Evolutionary conservation across 768 basidiomycete genomes (phyloP).

Genomic region (Neoboletus magnificus): DNA sequence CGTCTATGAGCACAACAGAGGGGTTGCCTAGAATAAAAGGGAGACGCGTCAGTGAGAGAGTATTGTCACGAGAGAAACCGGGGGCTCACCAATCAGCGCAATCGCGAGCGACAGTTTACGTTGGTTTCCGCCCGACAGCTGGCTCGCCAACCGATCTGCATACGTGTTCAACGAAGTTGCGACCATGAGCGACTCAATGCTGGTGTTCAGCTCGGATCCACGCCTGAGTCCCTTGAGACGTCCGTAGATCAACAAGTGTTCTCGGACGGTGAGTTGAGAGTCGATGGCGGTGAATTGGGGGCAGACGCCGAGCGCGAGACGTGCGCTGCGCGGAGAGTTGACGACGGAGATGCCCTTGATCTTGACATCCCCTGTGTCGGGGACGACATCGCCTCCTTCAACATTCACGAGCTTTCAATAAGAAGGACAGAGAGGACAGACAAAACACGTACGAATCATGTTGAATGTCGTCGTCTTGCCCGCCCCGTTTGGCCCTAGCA

Average conservation of each 20-base stretch:
- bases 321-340: slow-evolving; percentile 57
- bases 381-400: slow-evolving; percentile 65
- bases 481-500: slow-evolving; percentile 81
- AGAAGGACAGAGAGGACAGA: neutral
- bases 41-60: neutral
- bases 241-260: slow-evolving; percentile 71
- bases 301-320: slow-evolving; percentile 73
- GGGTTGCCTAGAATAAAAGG: slow-evolving; percentile 55
- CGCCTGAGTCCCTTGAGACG: slow-evolving; percentile 63
- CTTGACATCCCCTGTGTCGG: slow-evolving; percentile 64
- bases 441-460: slow-evolving; percentile 58
- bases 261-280: slow-evolving; percentile 69
- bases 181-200: slow-evolving; percentile 54
- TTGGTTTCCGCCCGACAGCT: slow-evolving; percentile 77
- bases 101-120: slow-evolving; percentile 74
- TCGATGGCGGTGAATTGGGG: slow-evolving; percentile 86
- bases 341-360: slow-evolving; percentile 67
- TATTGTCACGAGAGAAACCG: neutral
- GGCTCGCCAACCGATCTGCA: slow-evolving; percentile 68
- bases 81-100: slow-evolving; percentile 56
- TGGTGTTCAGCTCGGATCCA: slow-evolving; percentile 48
- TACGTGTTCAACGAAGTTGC: slow-evolving; percentile 59
- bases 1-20: slow-evolving; percentile 74
- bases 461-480: slow-evolving; percentile 84
- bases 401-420: neutral